phyloP scores from a whole-genome alignment of 768 basidiomycete genomes.

The Naganishia kalamii region DNA sequence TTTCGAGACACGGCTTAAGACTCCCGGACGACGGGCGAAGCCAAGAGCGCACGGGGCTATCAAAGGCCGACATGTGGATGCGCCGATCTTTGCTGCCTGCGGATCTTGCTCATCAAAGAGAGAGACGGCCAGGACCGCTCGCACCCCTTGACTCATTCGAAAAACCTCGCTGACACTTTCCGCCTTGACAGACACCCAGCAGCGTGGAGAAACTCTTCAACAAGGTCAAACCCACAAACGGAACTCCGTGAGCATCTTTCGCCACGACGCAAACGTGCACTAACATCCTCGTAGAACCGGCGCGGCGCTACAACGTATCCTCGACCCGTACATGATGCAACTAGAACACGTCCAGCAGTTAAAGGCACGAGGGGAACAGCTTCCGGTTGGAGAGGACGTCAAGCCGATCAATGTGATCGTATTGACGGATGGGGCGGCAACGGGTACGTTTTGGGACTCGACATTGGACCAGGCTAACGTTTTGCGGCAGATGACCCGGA shows the following conservation, averaged over 20 bases:
- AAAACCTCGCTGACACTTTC: background rate
- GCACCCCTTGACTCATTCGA: no score
- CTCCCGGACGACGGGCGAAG: no score
- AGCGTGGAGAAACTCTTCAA: constrained; percentile 42
- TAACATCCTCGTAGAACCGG: constrained; percentile 28
- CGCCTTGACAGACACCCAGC: constrained; percentile 19
- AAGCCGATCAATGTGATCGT: constrained; percentile 46
- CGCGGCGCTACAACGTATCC: constrained; percentile 33
- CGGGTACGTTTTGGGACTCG: constrained; percentile 23
- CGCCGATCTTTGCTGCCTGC: no score
- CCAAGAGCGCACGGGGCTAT: no score
- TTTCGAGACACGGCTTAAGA: no score
- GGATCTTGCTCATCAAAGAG: no score
- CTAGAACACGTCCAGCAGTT: constrained; percentile 26
- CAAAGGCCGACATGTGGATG: no score
- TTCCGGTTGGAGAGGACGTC: constrained; percentile 25
- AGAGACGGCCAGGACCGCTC: no score
- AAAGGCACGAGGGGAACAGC: constrained; percentile 2
- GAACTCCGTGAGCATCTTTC: constrained; percentile 36
- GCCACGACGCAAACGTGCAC: background rate
- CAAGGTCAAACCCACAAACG: constrained; percentile 35
- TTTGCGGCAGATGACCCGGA: constrained; percentile 37
- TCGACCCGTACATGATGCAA: constrained; percentile 38
- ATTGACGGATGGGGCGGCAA: constrained; percentile 50
- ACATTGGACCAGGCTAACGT: background rate